Conservation (phyloP, 805 yeast genomes). For the Starmerella apicola region DNA sequence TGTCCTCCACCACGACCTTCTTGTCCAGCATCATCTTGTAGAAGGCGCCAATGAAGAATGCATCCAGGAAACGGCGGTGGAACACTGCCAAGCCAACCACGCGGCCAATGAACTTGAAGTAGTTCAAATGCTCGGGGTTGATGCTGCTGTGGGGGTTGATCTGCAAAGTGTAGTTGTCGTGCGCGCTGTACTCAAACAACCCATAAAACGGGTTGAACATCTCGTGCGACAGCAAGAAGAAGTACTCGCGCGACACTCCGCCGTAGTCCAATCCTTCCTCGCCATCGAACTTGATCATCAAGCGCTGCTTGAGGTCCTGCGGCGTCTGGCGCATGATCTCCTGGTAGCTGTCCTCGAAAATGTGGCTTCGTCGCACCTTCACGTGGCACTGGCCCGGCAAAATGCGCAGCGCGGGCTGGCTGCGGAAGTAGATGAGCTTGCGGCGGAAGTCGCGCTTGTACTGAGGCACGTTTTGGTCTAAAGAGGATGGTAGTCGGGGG, state of each 20-base stretch:
- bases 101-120: slow-evolving; percentile 96
- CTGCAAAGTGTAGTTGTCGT: slow-evolving; percentile 94
- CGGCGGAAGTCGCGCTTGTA: slow-evolving; percentile 98
- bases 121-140: slow-evolving; percentile 95
- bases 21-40: slow-evolving; percentile 95
- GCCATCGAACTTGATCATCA: slow-evolving; percentile 97
- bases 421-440: slow-evolving; percentile 91
- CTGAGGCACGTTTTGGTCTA: slow-evolving; percentile 98
- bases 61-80: slow-evolving; percentile 95
- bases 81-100: slow-evolving; percentile 96
- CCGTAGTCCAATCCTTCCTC: slow-evolving; percentile 99
- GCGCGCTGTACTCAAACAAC: slow-evolving; percentile 92
- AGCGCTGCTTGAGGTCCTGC: slow-evolving; percentile 90
- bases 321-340: slow-evolving; percentile 99
- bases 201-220: slow-evolving; percentile 98
- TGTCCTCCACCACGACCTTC: slow-evolving; percentile 87
- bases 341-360: slow-evolving; percentile 94
- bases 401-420: slow-evolving; percentile 94
- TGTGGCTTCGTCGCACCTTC: slow-evolving; percentile 91
- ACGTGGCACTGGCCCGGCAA: slow-evolving; percentile 98
- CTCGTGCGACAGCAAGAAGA: slow-evolving; percentile 91
- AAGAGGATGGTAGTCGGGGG: slow-evolving; percentile 91
- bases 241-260: slow-evolving; percentile 97
- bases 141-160: slow-evolving; percentile 95
- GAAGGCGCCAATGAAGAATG: slow-evolving; percentile 95